Evolutionary conservation across 2,329 filamentous ascomycete genomes (phyloP).

Genomic region (Allantophomopsis cytisporea): DNA sequence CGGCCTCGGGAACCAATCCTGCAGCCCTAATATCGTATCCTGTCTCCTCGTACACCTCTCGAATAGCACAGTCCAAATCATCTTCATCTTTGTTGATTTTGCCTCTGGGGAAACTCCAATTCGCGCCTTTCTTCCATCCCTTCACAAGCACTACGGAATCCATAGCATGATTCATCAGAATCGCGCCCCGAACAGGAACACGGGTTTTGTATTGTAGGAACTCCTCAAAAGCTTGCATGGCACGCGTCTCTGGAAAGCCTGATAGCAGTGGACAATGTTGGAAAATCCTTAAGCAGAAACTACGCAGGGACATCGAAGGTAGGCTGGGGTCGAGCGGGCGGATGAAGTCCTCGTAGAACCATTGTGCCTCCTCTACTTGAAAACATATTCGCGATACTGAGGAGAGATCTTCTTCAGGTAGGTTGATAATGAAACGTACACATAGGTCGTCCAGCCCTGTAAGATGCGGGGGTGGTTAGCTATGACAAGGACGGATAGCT

Average conservation of each 20-base stretch:
- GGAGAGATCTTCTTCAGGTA: slow-evolving; percentile 79
- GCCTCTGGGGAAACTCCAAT: slow-evolving; percentile 91
- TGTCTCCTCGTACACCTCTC: slow-evolving; percentile 94
- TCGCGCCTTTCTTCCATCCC: slow-evolving; percentile 93
- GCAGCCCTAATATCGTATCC: slow-evolving; percentile 71
- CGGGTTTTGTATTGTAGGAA: slow-evolving; percentile 92
- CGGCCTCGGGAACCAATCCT: slow-evolving; percentile 59
- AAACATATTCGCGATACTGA: slow-evolving; percentile 94
- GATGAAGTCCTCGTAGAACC: slow-evolving; percentile 99
- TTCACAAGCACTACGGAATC: slow-evolving; percentile 88
- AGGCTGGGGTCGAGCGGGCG: slow-evolving; percentile 75
- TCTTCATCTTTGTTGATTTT: slow-evolving; percentile 98
- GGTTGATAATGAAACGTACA: slow-evolving; percentile 95
- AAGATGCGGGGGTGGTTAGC: slow-evolving; percentile 7
- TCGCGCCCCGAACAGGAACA: slow-evolving; percentile 86
- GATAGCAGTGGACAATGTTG: slow-evolving; percentile 85
- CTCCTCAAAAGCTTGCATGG: slow-evolving; percentile 74
- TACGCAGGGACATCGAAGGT: slow-evolving; percentile 72
- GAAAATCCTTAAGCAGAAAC: slow-evolving; percentile 83
- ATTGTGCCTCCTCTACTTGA: slow-evolving; percentile 97
- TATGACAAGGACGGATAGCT: background rate
- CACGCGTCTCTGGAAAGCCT: slow-evolving; percentile 63
- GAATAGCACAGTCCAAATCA: slow-evolving; percentile 83
- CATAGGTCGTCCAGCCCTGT: slow-evolving; percentile 93
- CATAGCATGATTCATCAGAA: slow-evolving; percentile 88